Percentiles rank a stretch among this genome's conserved stretches.
phyloP scores from a whole-genome alignment of 1,284 basidiomycete genomes.

The Moniliophthora roreri region DNA sequence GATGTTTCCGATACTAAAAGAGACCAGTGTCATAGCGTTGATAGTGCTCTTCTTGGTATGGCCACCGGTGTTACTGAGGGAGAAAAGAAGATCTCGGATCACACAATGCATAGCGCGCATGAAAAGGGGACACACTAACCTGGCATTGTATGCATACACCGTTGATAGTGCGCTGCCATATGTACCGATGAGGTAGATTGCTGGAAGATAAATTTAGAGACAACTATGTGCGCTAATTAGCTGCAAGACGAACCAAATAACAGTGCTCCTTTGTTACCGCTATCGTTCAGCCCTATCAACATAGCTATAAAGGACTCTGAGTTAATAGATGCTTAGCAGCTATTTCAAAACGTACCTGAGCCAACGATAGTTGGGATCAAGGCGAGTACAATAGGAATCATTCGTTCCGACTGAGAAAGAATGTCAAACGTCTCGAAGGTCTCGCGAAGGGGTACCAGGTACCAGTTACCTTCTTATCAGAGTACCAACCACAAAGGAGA shows the following conservation, averaged over 20 bases:
- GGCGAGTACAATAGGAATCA: slow-evolving; percentile 62
- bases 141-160: slow-evolving; percentile 65
- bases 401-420: slow-evolving; percentile 49
- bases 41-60: slow-evolving; percentile 70
- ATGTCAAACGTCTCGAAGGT: neutral
- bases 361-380: slow-evolving; percentile 65
- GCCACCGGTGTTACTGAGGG: slow-evolving; percentile 65
- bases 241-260: slow-evolving; percentile 46
- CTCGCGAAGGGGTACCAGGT: neutral
- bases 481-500: slow-evolving; percentile 60
- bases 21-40: slow-evolving; percentile 59
- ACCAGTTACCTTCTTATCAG: slow-evolving; percentile 54
- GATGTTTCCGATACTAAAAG: slow-evolving; percentile 61
- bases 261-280: slow-evolving; percentile 50
- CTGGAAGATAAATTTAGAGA: slow-evolving; percentile 25
- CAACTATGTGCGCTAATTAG: neutral
- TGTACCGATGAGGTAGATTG: slow-evolving; percentile 54
- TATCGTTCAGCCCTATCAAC: slow-evolving; percentile 55
- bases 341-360: slow-evolving; percentile 32
- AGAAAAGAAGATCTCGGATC: no score
- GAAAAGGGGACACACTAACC: no score
- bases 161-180: slow-evolving; percentile 62
- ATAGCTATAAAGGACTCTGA: slow-evolving; percentile 35
- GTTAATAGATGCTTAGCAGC: neutral
- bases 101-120: no score